Conservation (phyloP, 140 eudicot species). For the Oenanthe javanica region DNA sequence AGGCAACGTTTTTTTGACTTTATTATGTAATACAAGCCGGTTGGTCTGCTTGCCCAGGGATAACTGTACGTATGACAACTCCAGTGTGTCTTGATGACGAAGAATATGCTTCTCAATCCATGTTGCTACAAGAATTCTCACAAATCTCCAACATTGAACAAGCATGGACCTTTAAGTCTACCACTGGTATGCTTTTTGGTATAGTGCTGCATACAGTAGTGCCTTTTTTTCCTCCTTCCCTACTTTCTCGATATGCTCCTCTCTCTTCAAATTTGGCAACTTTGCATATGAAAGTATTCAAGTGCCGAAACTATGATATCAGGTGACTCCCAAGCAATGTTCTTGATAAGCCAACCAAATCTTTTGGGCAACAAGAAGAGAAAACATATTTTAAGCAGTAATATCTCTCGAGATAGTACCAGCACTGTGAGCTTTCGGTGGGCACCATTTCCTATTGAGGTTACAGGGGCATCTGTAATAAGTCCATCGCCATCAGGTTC, state of each 20-base stretch:
- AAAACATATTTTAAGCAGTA: constrained; percentile 51
- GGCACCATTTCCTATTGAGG: constrained; percentile 81
- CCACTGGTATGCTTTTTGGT: constrained; percentile 33
- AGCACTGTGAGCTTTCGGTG: constrained; percentile 46
- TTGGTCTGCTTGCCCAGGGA: constrained; percentile 42
- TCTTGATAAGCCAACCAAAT: constrained; percentile 64
- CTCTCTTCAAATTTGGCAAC: background rate
- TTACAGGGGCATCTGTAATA: constrained; percentile 65
- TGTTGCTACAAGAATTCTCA: constrained; percentile 60
- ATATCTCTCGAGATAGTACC: constrained; percentile 32
- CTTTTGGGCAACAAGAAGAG: constrained; percentile 69
- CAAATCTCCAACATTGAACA: constrained; percentile 53
- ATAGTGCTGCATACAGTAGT: background rate
- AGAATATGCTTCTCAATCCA: constrained; percentile 65
- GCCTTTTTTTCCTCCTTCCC: background rate
- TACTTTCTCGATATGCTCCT: background rate
- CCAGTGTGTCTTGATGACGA: constrained; percentile 32
- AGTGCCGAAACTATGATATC: background rate
- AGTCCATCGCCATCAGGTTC: constrained; percentile 91
- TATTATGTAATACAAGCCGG: constrained; percentile 20
- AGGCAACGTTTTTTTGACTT: background rate
- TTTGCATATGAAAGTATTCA: background rate
- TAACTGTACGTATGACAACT: constrained; percentile 22
- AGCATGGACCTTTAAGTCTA: constrained; percentile 73
- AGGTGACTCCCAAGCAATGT: constrained; percentile 55